Evolutionary conservation across 2,329 filamentous ascomycete genomes (phyloP).

Genomic region (Phyllosticta citriasiana): DNA sequence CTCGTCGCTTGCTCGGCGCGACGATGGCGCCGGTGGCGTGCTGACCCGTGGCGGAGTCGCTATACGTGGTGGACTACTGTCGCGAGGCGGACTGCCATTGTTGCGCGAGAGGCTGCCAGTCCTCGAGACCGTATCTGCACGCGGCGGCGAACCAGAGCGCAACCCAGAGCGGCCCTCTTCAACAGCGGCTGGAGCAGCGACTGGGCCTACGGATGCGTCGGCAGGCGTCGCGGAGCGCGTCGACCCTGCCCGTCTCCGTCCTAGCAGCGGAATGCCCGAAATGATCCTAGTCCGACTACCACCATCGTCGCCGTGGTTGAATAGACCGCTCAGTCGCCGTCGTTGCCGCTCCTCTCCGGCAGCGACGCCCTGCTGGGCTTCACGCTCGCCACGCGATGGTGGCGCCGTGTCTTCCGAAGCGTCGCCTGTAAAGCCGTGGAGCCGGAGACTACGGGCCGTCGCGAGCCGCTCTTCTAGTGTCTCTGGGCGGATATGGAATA

Average conservation of each 20-base stretch:
- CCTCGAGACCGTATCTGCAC: background rate
- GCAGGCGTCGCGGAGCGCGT: background rate
- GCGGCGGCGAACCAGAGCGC: background rate
- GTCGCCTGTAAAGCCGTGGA: background rate
- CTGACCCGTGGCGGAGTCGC: background rate
- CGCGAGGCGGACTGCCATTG: background rate
- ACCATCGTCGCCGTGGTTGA: background rate
- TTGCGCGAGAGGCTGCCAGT: background rate
- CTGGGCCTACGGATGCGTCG: background rate
- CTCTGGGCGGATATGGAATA: constrained; percentile 25
- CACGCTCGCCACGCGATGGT: background rate
- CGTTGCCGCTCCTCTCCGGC: background rate
- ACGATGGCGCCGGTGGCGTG: background rate
- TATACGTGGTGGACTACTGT: background rate
- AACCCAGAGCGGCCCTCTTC: background rate
- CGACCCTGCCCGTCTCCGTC: background rate
- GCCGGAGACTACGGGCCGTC: background rate
- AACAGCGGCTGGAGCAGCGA: background rate
- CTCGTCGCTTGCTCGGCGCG: background rate
- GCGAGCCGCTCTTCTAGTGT: constrained; percentile 5
- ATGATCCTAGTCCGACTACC: background rate
- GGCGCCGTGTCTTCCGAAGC: background rate
- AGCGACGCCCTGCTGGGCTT: background rate
- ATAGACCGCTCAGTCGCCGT: background rate
- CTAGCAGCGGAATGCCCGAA: background rate